A percentile compares a stretch with the other conserved stretches of the same genome.
These are phyloP conservation scores for Sanguinoderma infundibulare DNA, from an alignment of 1,284 basidiomycete species.

Conservation along the genomic window DNA sequence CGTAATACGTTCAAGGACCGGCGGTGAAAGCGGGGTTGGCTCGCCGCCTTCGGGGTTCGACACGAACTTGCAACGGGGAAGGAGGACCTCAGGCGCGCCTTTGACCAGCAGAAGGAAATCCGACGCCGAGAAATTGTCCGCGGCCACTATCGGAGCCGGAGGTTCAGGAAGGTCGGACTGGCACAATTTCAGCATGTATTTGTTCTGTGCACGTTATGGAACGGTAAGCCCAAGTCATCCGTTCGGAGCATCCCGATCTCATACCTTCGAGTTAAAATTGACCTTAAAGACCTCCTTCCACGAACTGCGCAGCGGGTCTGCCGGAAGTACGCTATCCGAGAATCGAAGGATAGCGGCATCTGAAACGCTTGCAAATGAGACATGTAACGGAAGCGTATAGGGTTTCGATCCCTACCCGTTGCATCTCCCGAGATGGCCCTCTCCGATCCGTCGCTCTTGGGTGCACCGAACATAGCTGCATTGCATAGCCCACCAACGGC, in stretches of 20 bases:
- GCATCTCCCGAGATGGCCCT: constrained; percentile 63
- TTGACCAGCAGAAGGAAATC: constrained; percentile 52
- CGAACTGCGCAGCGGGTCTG: constrained; percentile 30
- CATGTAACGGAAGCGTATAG: not conserved
- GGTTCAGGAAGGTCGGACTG: constrained; percentile 18
- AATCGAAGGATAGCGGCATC: constrained; percentile 64
- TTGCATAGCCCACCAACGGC: constrained; percentile 63
- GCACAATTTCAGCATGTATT: constrained; percentile 56
- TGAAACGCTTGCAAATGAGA: constrained; percentile 16
- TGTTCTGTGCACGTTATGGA: constrained; percentile 42
- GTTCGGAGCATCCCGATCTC: not conserved
- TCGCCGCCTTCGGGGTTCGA: constrained; percentile 39
- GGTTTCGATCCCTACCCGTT: constrained; percentile 45
- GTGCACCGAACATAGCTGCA: constrained; percentile 53
- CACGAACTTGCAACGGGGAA: constrained; percentile 50
- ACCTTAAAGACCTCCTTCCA: constrained; percentile 42
- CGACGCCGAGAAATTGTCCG: constrained; percentile 36
- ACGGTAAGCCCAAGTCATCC: not conserved
- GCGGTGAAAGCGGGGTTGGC: constrained; percentile 38
- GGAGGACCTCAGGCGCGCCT: constrained; percentile 62
- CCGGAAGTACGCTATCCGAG: constrained; percentile 43
- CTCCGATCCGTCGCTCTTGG: constrained; percentile 37
- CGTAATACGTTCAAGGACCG: constrained; percentile 38
- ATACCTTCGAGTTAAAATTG: constrained; percentile 57
- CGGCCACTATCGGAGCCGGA: constrained; percentile 31